Conservation (phyloP, 352 stramenopile species). For the Pythium insidiosum region DNA sequence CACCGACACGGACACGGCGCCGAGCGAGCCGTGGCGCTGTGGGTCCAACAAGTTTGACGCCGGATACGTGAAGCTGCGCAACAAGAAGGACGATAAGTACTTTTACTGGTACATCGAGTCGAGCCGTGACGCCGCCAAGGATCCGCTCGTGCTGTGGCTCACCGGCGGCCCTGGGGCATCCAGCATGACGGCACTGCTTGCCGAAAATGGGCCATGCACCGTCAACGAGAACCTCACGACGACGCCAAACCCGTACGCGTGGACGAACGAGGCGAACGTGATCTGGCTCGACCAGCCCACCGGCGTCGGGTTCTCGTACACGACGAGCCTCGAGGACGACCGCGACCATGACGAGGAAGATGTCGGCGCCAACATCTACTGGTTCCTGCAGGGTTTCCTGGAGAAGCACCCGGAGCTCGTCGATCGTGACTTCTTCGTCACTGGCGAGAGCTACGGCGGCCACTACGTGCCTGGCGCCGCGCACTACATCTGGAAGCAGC, state of each 20-base stretch:
- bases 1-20: no score
- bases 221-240: conserved; percentile 22
- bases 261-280: conserved; percentile 44
- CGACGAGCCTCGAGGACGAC: conserved; percentile 13
- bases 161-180: conserved; percentile 36
- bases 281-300: conserved; percentile 42
- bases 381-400: conserved; percentile 50
- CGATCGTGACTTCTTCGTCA: conserved; percentile 34
- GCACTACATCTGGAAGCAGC: conserved; percentile 31
- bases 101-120: conserved; percentile 72
- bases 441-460: conserved; percentile 50
- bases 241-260: conserved; percentile 31
- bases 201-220: conserved; percentile 50
- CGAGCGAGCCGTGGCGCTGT: no score
- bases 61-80: conserved; percentile 38
- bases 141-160: conserved; percentile 55
- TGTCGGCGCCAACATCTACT: conserved; percentile 42
- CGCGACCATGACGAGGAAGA: conserved; percentile 23
- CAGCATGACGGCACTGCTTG: conserved; percentile 29
- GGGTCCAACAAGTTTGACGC: conserved; percentile 29
- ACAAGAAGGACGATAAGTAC: conserved; percentile 43
- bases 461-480: conserved; percentile 41
- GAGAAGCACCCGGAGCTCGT: conserved; percentile 31
- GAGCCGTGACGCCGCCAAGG: conserved; percentile 16
- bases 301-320: conserved; percentile 39